Conservation (phyloP, 2,329 filamentous ascomycete genomes). For the Fusarium hostae region DNA sequence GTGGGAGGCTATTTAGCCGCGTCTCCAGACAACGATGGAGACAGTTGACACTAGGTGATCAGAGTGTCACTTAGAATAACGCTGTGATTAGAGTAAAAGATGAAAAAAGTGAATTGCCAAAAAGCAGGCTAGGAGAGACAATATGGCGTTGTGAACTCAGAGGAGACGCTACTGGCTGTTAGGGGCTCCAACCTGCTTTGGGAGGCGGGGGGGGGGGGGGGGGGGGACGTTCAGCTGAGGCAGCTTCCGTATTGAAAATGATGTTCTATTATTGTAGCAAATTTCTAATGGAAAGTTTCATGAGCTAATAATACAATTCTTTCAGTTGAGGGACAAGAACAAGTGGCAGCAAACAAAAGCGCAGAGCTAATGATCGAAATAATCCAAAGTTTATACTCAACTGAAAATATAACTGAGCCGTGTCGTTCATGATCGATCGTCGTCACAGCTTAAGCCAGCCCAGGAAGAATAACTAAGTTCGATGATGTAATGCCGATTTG, state of each 20-base stretch:
- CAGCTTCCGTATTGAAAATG: constrained; percentile 22
- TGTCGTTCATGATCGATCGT: constrained; percentile 29
- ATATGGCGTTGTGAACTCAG: constrained; percentile 31
- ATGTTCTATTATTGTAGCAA: background rate
- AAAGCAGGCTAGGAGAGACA: constrained; percentile 14
- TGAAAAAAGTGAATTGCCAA: constrained; percentile 2
- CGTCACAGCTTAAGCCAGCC: constrained; percentile 4
- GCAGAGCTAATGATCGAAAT: background rate
- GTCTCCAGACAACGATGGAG: background rate
- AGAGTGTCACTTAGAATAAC: background rate
- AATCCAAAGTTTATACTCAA: constrained; percentile 3
- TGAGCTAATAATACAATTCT: background rate
- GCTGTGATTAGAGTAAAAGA: constrained; percentile 1
- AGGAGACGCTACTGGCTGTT: constrained; percentile 36
- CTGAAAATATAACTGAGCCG: constrained; percentile 1
- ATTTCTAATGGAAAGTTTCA: background rate
- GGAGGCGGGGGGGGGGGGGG: constrained; percentile 19
- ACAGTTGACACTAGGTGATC: background rate
- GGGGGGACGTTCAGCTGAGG: constrained; percentile 34
- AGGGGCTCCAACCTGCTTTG: constrained; percentile 36
- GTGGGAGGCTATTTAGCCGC: background rate
- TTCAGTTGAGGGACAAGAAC: background rate
- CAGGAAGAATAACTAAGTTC: constrained; percentile 10
- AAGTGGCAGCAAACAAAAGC: background rate
- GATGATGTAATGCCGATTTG: constrained; percentile 44